Percentiles rank a stretch among this genome's conserved stretches.
These are phyloP conservation scores for Malus hybrid DNA, from an alignment of 331 rosid species.

Conservation along the genomic window DNA sequence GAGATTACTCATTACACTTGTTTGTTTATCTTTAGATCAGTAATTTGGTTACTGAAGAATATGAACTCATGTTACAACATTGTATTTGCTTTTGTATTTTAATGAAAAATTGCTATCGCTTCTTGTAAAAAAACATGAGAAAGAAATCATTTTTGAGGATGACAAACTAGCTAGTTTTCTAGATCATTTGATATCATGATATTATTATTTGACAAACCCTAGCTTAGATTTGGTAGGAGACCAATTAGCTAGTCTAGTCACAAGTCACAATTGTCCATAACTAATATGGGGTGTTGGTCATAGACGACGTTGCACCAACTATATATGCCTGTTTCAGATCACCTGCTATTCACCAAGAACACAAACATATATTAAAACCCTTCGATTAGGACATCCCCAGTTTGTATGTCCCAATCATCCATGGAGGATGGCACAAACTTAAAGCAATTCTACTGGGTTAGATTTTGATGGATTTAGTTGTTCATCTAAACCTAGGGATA, in stretches of 20 bases:
- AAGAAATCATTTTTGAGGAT: too few relatives aligned
- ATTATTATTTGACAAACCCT: background rate
- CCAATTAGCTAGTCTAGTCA: background rate
- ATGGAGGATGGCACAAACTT: background rate
- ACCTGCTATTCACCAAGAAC: slow-evolving; percentile 5
- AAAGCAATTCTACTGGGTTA: background rate
- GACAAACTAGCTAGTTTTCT: too few relatives aligned
- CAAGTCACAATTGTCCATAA: background rate
- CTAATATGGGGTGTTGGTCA: background rate
- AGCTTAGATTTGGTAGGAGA: background rate
- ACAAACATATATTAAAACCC: background rate
- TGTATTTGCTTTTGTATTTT: too few relatives aligned
- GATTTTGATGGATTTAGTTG: background rate
- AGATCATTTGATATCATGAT: too few relatives aligned
- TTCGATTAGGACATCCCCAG: background rate
- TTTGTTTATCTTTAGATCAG: too few relatives aligned
- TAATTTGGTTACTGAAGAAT: too few relatives aligned
- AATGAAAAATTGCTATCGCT: too few relatives aligned
- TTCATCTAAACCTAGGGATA: background rate
- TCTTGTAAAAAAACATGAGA: too few relatives aligned
- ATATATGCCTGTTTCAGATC: background rate
- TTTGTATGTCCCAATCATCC: background rate
- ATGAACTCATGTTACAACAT: too few relatives aligned
- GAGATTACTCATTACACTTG: too few relatives aligned
- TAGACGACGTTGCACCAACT: slow-evolving; percentile 14